A percentile compares a stretch with the other conserved stretches of the same genome.
These are phyloP conservation scores for Mucor piriformis DNA, from an alignment of 371 early-diverging fungal species.

Conservation along the genomic window DNA sequence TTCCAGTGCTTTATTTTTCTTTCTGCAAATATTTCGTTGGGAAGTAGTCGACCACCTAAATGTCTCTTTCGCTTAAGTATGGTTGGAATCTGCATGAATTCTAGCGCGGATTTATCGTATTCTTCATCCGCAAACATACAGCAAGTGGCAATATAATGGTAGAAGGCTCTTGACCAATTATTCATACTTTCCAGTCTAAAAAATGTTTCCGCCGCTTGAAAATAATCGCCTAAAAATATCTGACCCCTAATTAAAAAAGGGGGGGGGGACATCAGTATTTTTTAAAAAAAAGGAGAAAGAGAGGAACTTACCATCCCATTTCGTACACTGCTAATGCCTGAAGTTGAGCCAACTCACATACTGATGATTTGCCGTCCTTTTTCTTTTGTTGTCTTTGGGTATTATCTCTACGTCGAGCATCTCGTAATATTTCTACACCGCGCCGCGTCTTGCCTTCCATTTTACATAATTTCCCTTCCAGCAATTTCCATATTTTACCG, in stretches of 20 bases:
- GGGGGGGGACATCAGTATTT: background rate
- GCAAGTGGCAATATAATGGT: constrained; percentile 57
- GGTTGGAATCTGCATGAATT: constrained; percentile 45
- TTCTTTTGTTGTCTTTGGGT: background rate
- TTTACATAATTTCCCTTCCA: constrained; percentile 50
- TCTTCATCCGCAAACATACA: constrained; percentile 57
- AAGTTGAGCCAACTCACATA: constrained; percentile 41
- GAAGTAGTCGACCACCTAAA: constrained; percentile 37
- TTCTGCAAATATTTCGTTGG: constrained; percentile 52
- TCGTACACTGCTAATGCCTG: constrained; percentile 51
- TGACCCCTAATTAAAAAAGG: constrained; percentile 39
- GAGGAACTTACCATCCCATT: constrained; percentile 58
- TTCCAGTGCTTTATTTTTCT: constrained; percentile 48
- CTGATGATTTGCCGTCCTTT: background rate
- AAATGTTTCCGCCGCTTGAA: constrained; percentile 53
- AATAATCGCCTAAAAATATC: constrained; percentile 54
- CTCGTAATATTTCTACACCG: constrained; percentile 47
- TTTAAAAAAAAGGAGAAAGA: background rate
- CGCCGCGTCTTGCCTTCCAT: constrained; percentile 50
- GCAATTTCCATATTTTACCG: constrained; percentile 47
- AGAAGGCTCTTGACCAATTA: constrained; percentile 56
- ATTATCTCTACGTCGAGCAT: constrained; percentile 38
- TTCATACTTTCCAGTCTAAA: constrained; percentile 54
- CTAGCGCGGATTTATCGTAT: constrained; percentile 50
- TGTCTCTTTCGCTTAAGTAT: constrained; percentile 41